Base-by-base conservation (phyloP, 2,329 filamentous ascomycete genomes). In the Aspergillus sp. region DNA sequence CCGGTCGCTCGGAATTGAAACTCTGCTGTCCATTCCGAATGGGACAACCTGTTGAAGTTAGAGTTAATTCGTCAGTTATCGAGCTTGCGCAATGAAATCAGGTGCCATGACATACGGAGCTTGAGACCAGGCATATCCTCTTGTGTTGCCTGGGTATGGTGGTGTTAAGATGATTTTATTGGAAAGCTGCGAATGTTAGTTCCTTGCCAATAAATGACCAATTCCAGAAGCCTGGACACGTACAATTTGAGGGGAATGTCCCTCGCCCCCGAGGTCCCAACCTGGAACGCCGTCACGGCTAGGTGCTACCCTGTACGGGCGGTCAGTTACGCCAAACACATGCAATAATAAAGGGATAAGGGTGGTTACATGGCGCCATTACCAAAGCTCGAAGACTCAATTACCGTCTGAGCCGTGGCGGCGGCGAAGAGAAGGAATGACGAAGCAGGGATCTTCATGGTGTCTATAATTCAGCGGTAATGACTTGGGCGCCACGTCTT, bases 141-240 rank as follows among this genome's bases (percentile, higher is more conserved):
- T 86, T 69, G 90, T 87, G 76, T 92, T 92, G 55, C 95, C 95
- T 5, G 92, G 91, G 49, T 87, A 87, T 13, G 92, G 88, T 11
- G 95, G 93, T 1, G 95, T 99, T 57, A 99, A 84, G 72, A 99
- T 89, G 59, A 98, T 72, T 73, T 93, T 91, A 81, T 98, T 93
- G 64, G 92, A 96, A 59, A 97, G 85, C 77, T 79, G 60, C 17
- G 15, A 15, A 49, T 24, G 54, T 73, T 49, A 70, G 63, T 39
- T 55, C 33, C n/a, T 11, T 2, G 27, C 9, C 27, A 42, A 15
- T 9, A 3, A 33, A 3, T 30, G 22, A 5, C 15, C 4, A 6
- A 0, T 15, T 12, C 27, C 24, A 7, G 4, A 12, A 15, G 12
- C 5, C 9, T 17, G 3, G 17, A 22, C 9, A 68, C 73, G 63